Evolutionary conservation across 805 yeast genomes (phyloP), one percentile per base, ranked within the genome.

Genomic region (Yarrowia porcina): DNA sequence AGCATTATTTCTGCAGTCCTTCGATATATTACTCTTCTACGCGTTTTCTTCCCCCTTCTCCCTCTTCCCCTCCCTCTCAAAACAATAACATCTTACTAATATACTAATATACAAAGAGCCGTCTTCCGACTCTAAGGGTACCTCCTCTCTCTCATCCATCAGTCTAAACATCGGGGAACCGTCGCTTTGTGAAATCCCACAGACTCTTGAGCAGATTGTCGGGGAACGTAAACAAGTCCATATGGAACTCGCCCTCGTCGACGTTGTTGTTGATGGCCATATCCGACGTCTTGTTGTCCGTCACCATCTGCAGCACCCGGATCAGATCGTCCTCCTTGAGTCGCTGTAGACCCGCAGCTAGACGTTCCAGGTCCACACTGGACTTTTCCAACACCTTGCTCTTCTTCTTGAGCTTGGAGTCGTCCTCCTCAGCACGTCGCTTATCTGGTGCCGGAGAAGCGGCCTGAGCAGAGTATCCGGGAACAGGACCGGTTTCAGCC

Each of bases 281-380:
- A 54, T 93, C 98, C 47, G 90, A 84, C 5, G 98, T 90, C 72
- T 90, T 84, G 77, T 94, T 94, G 74, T 93, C 98, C 45, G 96
- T 91, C 41, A 93, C 94, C 97, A 93, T 92, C 76, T 93, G 98
- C 63, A 93, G 98, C 54, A 94, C 94, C 33, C 91, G 96, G 57
- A 94, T 83, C 68, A 93, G 80, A 75, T 94, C 97, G 72, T 94
- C 98, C 75, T 93, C 98, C 64, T 81, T 86, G 67, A 93, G 80
- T 75, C 89, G 89, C 61, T 96, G 90, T 69, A 93, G 81, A 2
- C 94, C 93, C 65, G 87, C 90, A 6, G 98, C 97, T 71, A 93
- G 82, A 72, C 86, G 87, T 72, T 93, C 99, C 69, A 94, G 80
- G 73, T 93, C 97, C 33, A 94, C 86, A 35, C 83, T 75, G 20